These are phyloP conservation scores for Alternaria ventricosa DNA, from an alignment of 2,329 filamentous ascomycete species.

Conservation along the genomic window DNA sequence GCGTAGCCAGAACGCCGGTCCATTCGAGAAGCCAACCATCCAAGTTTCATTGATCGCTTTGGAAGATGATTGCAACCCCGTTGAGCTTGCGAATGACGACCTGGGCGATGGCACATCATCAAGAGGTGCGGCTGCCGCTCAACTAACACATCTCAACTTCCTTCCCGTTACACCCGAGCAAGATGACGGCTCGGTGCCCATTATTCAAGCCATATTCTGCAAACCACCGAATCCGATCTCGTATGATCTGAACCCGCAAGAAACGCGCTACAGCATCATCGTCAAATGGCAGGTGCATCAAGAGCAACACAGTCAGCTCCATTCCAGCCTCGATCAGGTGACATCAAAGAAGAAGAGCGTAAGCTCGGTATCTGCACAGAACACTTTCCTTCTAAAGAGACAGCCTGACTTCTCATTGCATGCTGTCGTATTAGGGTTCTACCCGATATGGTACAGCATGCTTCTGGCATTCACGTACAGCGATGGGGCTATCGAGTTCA, in stretches of 20 bases:
- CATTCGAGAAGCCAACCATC: conserved; percentile 47
- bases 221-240: conserved; percentile 53
- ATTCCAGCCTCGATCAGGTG: conserved; percentile 79
- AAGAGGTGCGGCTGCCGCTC: conserved; percentile 37
- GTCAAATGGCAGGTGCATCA: conserved; percentile 82
- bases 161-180: conserved; percentile 70
- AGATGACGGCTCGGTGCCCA: conserved; percentile 64
- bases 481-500: conserved; percentile 81
- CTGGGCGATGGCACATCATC: conserved; percentile 30
- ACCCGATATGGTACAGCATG: conserved; percentile 73
- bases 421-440: conserved; percentile 73
- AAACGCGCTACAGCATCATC: conserved; percentile 74
- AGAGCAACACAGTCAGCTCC: conserved; percentile 66
- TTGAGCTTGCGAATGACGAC: conserved; percentile 30
- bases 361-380: conserved; percentile 41
- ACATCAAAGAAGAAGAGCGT: conserved; percentile 67
- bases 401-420: conserved; percentile 71
- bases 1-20: conserved; percentile 56
- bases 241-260: conserved; percentile 61
- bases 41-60: conserved; percentile 37
- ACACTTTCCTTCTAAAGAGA: conserved; percentile 56
- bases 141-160: conserved; percentile 75
- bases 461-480: conserved; percentile 76
- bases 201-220: conserved; percentile 77
- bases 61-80: conserved; percentile 43